phyloP scores from a whole-genome alignment of 1,139 yeast species.

The Suzukiozyma palmioleophila region DNA sequence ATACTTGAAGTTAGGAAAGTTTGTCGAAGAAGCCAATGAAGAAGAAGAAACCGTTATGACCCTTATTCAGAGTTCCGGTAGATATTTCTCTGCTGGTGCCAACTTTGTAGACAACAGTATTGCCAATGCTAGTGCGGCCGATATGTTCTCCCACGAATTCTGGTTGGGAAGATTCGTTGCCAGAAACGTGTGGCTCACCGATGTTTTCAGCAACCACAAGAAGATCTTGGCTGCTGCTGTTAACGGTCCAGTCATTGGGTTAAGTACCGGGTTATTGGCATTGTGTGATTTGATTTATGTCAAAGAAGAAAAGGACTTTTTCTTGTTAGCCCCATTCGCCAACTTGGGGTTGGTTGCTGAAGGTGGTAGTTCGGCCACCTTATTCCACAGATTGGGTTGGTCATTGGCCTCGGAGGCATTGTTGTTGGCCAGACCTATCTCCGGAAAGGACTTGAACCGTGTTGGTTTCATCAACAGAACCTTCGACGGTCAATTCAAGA shows the following conservation, averaged over 20 bases:
- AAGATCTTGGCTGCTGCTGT: slow-evolving; percentile 73
- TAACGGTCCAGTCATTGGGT: slow-evolving; percentile 87
- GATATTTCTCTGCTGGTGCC: slow-evolving; percentile 85
- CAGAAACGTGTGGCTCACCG: slow-evolving; percentile 67
- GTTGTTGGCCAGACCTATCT: slow-evolving; percentile 62
- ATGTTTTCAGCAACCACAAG: slow-evolving; percentile 64
- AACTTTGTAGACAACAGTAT: slow-evolving; percentile 44
- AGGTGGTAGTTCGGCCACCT: slow-evolving; percentile 70
- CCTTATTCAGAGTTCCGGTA: slow-evolving; percentile 66
- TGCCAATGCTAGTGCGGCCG: slow-evolving; percentile 18
- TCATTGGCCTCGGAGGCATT: slow-evolving; percentile 73
- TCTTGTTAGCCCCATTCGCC: slow-evolving; percentile 71
- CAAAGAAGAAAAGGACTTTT: slow-evolving; percentile 52
- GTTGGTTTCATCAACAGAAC: slow-evolving; percentile 62
- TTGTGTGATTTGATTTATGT: slow-evolving; percentile 76
- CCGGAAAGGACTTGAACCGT: slow-evolving; percentile 52
- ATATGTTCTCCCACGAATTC: slow-evolving; percentile 41
- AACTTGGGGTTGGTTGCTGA: slow-evolving; percentile 82
- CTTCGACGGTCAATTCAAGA: slow-evolving; percentile 38
- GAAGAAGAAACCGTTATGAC: slow-evolving; percentile 66
- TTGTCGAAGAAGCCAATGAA: slow-evolving; percentile 61
- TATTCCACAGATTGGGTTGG: slow-evolving; percentile 69
- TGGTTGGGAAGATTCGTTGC: slow-evolving; percentile 63
- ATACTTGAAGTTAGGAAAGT: slow-evolving; percentile 58
- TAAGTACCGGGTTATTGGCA: slow-evolving; percentile 69